phyloP scores from a whole-genome alignment of 2,329 filamentous ascomycete genomes.

The Tolypocladium capitatum region DNA sequence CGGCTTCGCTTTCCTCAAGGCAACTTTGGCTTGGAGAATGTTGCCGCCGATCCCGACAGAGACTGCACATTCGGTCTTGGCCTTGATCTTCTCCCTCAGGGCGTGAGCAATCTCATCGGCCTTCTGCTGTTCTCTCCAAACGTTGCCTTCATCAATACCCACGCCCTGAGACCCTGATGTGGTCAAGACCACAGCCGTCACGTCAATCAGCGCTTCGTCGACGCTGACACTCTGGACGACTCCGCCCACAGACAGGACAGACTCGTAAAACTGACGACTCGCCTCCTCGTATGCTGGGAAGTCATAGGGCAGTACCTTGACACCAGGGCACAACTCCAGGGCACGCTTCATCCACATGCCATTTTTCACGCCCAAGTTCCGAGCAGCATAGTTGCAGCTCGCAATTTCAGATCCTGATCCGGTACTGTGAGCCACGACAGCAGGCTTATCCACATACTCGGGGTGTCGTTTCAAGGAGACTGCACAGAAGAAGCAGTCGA shows the following conservation, averaged over 20 bases:
- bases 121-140: slow-evolving; percentile 66
- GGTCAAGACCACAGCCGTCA: slow-evolving; percentile 56
- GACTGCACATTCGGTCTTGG: slow-evolving; percentile 69
- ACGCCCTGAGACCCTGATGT: slow-evolving; percentile 52
- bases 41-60: slow-evolving; percentile 89
- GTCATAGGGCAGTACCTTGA: slow-evolving; percentile 90
- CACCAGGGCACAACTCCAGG: slow-evolving; percentile 64
- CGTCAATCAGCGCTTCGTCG: slow-evolving; percentile 84
- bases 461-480: slow-evolving; percentile 72
- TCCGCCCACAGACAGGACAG: slow-evolving; percentile 66
- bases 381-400: slow-evolving; percentile 90
- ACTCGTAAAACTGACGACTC: slow-evolving; percentile 75
- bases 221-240: slow-evolving; percentile 93
- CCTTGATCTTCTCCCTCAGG: slow-evolving; percentile 58
- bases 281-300: slow-evolving; percentile 91
- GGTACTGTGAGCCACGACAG: slow-evolving; percentile 76
- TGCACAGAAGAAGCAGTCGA: slow-evolving; percentile 96
- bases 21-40: slow-evolving; percentile 82
- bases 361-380: slow-evolving; percentile 79
- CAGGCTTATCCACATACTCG: slow-evolving; percentile 63
- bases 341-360: slow-evolving; percentile 99
- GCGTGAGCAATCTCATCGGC: slow-evolving; percentile 54
- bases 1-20: slow-evolving; percentile 82
- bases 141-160: slow-evolving; percentile 51
- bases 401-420: slow-evolving; percentile 88